Base-by-base conservation (phyloP, 371 early-diverging fungal species). In the Lichtheimia hyalospora region DNA sequence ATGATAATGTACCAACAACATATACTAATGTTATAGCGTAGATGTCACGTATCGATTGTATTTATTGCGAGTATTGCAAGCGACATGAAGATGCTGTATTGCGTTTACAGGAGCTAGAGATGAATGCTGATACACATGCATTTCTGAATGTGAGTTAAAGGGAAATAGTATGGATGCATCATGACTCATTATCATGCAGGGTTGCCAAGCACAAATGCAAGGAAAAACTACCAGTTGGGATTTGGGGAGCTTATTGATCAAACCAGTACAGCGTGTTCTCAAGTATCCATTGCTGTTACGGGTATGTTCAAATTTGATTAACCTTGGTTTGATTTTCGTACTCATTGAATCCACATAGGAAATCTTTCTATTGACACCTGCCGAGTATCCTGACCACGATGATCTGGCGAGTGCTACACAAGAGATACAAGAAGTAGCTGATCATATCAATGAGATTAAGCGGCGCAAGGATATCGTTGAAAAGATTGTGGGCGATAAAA, bases 401-500 rank as follows among this genome's bases (percentile, higher is more conserved):
- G 64, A 86, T 14, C 67, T 92, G 15, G 57, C 71, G 21, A 65
- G 74, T 24, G 86, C 85, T 7, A 71, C 74, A 1, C 75, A 69
- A 5, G 86, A 74, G 44, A 84, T 89, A 20, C 82, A 85, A 65
- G 73, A 77, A 21, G 85, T 92, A 1, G 95, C 93, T 1, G 92
- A 91, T 50, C 84, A 86, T 49, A 93, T 92, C 63, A 94, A 94
- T 67, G 90, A 92, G 57, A 86, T 90, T 49, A 94, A 94, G 73
- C 80, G 87, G 56, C 78, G 93, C 46, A 92, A 92, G 70, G 95
- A 94, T 69, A 86, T 91, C 52, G 92, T 92, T 0, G 93, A 94
- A 27, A 88, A 87, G 65, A 90, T 92, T 65, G 90, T 92, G 5
- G 87, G 88, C 6, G 85, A 84, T 27, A 90, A 89, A 67, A 83